A percentile compares a stretch with the other conserved stretches of the same genome.
phyloP scores from a whole-genome alignment of 164 flowering plant species.

The Saururus chinensis region DNA sequence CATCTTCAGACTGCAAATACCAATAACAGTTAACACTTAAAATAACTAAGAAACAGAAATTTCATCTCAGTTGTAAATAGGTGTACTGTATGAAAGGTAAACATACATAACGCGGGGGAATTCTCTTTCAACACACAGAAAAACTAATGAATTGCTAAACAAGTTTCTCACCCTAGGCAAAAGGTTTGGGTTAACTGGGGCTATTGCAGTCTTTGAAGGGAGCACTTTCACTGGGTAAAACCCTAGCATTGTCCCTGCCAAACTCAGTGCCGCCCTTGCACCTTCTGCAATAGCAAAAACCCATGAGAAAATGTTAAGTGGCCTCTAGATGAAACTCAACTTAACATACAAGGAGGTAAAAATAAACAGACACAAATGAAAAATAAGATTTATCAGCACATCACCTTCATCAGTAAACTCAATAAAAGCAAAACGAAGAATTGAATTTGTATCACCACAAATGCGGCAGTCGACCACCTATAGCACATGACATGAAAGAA shows the following conservation, averaged over 20 bases:
- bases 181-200: constrained; percentile 79
- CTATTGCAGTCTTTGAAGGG: constrained; percentile 86
- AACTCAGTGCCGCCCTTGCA: constrained; percentile 56
- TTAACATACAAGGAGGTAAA: not conserved
- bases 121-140: not conserved
- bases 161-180: constrained; percentile 59
- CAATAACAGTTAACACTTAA: constrained; percentile 1
- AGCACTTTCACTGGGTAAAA: constrained; percentile 68
- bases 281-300: constrained; percentile 36
- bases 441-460: constrained; percentile 72
- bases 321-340: not conserved
- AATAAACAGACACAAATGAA: not conserved
- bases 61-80: not conserved
- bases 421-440: constrained; percentile 73
- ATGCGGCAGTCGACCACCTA: constrained; percentile 78
- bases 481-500: constrained; percentile 4
- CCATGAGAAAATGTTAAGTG: constrained; percentile 3
- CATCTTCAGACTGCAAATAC: constrained; percentile 57
- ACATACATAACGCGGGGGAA: not conserved
- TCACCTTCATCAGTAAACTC: constrained; percentile 77
- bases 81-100: not conserved
- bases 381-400: too few species aligned
- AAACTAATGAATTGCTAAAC: not conserved
- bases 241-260: constrained; percentile 79
- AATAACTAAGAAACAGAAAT: not conserved